Evolutionary conservation across 2,329 filamentous ascomycete genomes (phyloP), one percentile per base, ranked within the genome.

Genomic region (Penicillium oxalicum): DNA sequence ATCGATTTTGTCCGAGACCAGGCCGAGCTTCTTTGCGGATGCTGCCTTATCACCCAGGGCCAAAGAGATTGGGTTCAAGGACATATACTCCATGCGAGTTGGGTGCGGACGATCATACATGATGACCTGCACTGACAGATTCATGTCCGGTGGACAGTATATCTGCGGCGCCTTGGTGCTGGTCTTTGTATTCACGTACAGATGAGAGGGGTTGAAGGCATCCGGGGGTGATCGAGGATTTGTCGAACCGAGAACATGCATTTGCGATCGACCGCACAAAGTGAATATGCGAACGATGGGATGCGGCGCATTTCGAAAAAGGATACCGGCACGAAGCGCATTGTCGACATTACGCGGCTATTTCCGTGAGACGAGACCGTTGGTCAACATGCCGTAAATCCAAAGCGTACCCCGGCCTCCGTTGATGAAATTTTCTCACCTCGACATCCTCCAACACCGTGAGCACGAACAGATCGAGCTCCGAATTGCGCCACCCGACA

Each of bases 401-500:
- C 32, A 28, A 4, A 44, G 9, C 25, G 18, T 11, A 26, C 24
- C 12, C 4, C 25, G n/a, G 18, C n/a, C 24, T 25, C 18, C 18
- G 32, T 7, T 29, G 8, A 29, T n/a, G n/a, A n/a, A 44, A 4
- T 7, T 25, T 44, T 69, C 84, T 67, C 62, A 94, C 88, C 74
- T 96, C 90, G 34, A 95, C 89, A 73, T 93, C 87, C 64, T 95
- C 88, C 53, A 98, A 74, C 40, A 97, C 81, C 26, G 89, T 85
- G 43, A 97, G 83, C 34, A 97, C 91, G 62, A 97, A 87, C 40
- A 97, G 77, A 70, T 98, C 93, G 45, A 90, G 76, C 41, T 86
- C 84, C 34, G 91, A 96, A 70, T 98, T 98, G 62, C 87, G 83
- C 89, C 91, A 98, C 63, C 93, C 93, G 40, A 98, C 87, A 56